These are phyloP conservation scores for Crithidia thermophila DNA, from an alignment of 208 protist genomes.

Conservation along the genomic window DNA sequence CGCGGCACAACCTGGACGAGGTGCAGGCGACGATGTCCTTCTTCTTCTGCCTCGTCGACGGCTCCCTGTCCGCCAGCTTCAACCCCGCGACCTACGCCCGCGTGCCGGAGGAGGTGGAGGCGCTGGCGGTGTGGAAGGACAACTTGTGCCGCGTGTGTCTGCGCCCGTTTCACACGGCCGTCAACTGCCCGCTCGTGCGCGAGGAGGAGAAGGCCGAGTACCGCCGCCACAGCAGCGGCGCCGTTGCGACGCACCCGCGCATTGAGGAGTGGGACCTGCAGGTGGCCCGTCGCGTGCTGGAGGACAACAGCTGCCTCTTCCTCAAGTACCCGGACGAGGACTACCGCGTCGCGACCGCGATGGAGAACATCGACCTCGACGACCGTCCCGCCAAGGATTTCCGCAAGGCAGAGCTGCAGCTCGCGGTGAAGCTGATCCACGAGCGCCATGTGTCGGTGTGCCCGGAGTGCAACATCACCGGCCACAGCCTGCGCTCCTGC, in stretches of 20 bases:
- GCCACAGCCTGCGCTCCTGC: constrained; percentile 67
- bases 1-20: constrained; percentile 50
- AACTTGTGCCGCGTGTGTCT: constrained; percentile 76
- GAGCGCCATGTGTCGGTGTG: constrained; percentile 69
- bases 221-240: constrained; percentile 29
- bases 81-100: constrained; percentile 76
- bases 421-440: constrained; percentile 75
- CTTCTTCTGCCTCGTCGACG: constrained; percentile 88
- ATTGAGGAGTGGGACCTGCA: constrained; percentile 80
- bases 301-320: constrained; percentile 61
- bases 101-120: constrained; percentile 73
- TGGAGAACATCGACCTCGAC: constrained; percentile 72
- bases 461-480: constrained; percentile 55
- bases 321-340: constrained; percentile 54
- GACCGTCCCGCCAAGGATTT: constrained; percentile 82
- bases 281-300: constrained; percentile 72
- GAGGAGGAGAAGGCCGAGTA: constrained; percentile 28
- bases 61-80: constrained; percentile 62
- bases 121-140: constrained; percentile 67
- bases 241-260: constrained; percentile 18
- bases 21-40: constrained; percentile 74
- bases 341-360: constrained; percentile 48
- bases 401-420: constrained; percentile 75
- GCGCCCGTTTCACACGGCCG: constrained; percentile 72
- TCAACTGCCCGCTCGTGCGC: constrained; percentile 46